Evolutionary conservation across 2,329 filamentous ascomycete genomes (phyloP).

Genomic region (Colletotrichum paranaense): DNA sequence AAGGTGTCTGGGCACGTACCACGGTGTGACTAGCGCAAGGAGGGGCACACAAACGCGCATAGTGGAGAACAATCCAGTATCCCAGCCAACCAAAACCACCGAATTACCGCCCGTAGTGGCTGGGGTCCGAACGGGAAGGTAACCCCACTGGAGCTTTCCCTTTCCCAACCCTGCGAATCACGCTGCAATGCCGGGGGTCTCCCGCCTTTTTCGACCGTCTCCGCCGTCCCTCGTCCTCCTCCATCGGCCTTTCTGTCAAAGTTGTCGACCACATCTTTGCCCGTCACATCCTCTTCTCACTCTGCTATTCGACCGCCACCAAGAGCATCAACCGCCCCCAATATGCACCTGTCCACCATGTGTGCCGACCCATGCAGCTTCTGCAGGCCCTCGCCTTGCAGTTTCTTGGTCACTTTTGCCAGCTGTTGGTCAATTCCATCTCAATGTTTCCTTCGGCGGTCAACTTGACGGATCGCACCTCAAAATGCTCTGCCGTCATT

Average conservation of each 20-base stretch:
- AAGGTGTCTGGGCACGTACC: not conserved
- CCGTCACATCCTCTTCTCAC: conserved; percentile 18
- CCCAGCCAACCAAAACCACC: conserved; percentile 38
- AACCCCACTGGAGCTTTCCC: conserved; percentile 23
- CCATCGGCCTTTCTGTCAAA: conserved; percentile 9
- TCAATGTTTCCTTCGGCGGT: conserved; percentile 15
- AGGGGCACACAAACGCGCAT: conserved; percentile 14
- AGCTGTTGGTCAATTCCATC: conserved; percentile 27
- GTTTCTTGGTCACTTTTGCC: conserved; percentile 3
- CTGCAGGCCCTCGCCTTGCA: conserved; percentile 21
- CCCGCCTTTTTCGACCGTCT: conserved; percentile 1
- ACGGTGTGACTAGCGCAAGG: not conserved
- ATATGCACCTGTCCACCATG: conserved; percentile 20
- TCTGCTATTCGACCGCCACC: conserved; percentile 29
- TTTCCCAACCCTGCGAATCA: conserved; percentile 16
- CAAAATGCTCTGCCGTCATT: conserved; percentile 1
- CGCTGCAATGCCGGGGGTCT: conserved; percentile 13
- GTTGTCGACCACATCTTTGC: conserved; percentile 17
- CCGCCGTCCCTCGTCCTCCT: not conserved
- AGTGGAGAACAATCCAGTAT: not conserved
- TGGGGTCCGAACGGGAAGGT: conserved; percentile 11
- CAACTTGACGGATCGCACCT: not conserved
- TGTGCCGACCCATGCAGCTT: conserved; percentile 18
- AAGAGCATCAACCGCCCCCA: conserved; percentile 22
- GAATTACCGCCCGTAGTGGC: conserved; percentile 42